phyloP scores from a whole-genome alignment of 1,284 basidiomycete species.

The Kwoniella shivajii region DNA sequence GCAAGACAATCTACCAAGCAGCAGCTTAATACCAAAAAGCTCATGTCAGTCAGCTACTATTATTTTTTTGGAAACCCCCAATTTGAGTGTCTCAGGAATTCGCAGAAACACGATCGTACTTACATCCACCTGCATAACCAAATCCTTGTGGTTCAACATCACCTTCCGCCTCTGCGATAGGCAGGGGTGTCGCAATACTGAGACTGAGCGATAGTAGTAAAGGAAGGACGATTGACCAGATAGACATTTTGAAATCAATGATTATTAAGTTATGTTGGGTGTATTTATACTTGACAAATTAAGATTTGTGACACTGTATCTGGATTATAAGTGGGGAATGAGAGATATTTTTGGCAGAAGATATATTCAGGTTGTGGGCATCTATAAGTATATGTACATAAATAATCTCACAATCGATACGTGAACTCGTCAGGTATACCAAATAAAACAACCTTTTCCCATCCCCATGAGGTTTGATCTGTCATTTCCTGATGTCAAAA shows the following conservation, averaged over 20 bases:
- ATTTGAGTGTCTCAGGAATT: not conserved
- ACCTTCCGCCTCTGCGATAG: not conserved
- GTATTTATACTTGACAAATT: not conserved
- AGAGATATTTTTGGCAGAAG: too few relatives aligned
- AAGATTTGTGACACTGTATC: not conserved
- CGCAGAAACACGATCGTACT: not conserved
- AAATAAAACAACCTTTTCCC: not conserved
- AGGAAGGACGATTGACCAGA: constrained; percentile 8
- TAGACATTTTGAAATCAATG: constrained; percentile 4
- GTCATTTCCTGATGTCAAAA: not conserved
- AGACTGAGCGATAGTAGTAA: constrained; percentile 9
- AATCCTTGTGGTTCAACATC: constrained; percentile 3
- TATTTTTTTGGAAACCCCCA: too few relatives aligned
- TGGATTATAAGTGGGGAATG: not conserved
- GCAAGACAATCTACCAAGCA: not conserved
- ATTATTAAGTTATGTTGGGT: not conserved
- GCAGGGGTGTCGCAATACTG: constrained; percentile 5
- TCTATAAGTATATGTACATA: too few relatives aligned
- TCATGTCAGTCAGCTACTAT: too few relatives aligned
- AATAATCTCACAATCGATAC: too few relatives aligned
- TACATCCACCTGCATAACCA: constrained; percentile 9
- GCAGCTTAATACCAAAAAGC: not conserved
- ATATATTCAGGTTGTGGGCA: too few relatives aligned
- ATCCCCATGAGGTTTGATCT: not conserved
- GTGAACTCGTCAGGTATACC: too few relatives aligned